Evolutionary conservation across 495 filamentous ascomycete species (phyloP).

Genomic region (Tirmania nivea): DNA sequence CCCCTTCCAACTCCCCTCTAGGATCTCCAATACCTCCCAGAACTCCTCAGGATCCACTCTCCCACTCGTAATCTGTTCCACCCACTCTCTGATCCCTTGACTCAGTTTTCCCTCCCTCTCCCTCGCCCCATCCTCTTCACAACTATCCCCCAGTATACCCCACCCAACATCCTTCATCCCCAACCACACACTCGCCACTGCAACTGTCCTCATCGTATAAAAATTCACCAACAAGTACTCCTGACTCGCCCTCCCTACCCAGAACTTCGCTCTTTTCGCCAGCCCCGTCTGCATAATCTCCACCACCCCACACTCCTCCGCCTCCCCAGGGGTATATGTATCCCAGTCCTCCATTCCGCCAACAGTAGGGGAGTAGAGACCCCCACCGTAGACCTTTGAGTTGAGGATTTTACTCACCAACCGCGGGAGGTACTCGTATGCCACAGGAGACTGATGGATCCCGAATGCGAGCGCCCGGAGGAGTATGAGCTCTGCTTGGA

Average conservation of each 20-base stretch:
- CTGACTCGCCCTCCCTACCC: slow-evolving; percentile 8
- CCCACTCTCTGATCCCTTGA: background rate
- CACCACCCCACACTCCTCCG: slow-evolving; percentile 24
- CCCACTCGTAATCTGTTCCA: background rate
- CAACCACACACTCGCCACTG: slow-evolving; percentile 16
- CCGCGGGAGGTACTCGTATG: slow-evolving; percentile 23
- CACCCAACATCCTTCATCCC: background rate
- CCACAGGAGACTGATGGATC: slow-evolving; percentile 19
- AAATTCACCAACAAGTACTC: slow-evolving; percentile 7
- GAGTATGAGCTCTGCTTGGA: slow-evolving; percentile 24
- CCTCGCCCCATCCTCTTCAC: background rate
- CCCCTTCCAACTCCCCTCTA: background rate
- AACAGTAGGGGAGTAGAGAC: background rate
- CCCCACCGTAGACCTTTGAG: background rate
- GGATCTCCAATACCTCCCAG: background rate
- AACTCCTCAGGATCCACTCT: background rate
- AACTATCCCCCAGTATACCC: background rate
- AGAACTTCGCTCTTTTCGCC: slow-evolving; percentile 19
- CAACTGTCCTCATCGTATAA: slow-evolving; percentile 23
- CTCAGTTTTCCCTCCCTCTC: background rate
- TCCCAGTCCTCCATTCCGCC: slow-evolving; percentile 18
- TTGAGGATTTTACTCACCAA: slow-evolving; percentile 21
- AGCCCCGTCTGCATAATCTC: slow-evolving; percentile 20
- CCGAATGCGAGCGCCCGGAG: slow-evolving; percentile 26
- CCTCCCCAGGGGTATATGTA: slow-evolving; percentile 16